Percentiles rank a stretch among this genome's conserved stretches.
phyloP scores from a whole-genome alignment of 805 yeast species.

The Jamesozyma rosinii region DNA sequence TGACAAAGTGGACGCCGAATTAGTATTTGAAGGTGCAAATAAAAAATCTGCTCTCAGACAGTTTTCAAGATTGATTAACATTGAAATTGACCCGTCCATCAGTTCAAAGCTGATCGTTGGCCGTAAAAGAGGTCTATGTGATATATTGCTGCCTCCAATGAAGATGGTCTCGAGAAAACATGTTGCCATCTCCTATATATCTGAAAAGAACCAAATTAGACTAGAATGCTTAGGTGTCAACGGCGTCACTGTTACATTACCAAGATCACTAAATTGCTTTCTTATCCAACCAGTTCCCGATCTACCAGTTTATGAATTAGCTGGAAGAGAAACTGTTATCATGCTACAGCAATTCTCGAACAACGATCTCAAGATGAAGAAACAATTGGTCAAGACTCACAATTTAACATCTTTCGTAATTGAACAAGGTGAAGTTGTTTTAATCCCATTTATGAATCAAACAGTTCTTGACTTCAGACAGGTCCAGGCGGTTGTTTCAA shows the following conservation, averaged over 20 bases:
- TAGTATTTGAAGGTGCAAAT: background rate
- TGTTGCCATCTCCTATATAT: constrained; percentile 33
- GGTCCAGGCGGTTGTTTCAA: constrained; percentile 29
- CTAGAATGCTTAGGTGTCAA: constrained; percentile 74
- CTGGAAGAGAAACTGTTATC: constrained; percentile 4
- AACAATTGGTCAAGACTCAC: constrained; percentile 13
- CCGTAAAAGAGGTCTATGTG: constrained; percentile 23
- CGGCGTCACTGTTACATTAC: constrained; percentile 61
- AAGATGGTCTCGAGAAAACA: constrained; percentile 29
- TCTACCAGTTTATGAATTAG: constrained; percentile 22
- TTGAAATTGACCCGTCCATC: constrained; percentile 15
- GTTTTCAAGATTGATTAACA: constrained; percentile 4
- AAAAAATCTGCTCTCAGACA: background rate
- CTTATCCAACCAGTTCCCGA: constrained; percentile 15
- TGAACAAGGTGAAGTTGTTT: constrained; percentile 51
- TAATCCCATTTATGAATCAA: constrained; percentile 54
- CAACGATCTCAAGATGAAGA: constrained; percentile 2
- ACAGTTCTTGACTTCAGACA: constrained; percentile 54
- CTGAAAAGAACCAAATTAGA: constrained; percentile 35
- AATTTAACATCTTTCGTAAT: constrained; percentile 31
- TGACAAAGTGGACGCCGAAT: background rate
- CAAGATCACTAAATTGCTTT: constrained; percentile 35
- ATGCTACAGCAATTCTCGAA: constrained; percentile 6
- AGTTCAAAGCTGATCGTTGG: constrained; percentile 22
- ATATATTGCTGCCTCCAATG: constrained; percentile 25